These are phyloP conservation scores for Withania somnifera DNA, from an alignment of 305 asterid species.

Conservation along the genomic window DNA sequence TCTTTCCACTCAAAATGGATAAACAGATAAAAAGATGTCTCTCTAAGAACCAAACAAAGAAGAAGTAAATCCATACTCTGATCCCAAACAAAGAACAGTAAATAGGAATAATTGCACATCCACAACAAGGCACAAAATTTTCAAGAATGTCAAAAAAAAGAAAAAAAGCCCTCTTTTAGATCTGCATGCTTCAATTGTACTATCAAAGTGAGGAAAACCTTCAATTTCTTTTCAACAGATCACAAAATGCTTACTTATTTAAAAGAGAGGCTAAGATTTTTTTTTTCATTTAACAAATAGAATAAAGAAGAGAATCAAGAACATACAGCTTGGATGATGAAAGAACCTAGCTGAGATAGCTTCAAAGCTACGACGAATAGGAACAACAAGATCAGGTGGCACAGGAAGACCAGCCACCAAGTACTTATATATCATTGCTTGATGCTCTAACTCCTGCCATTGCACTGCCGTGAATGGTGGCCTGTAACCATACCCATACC, in stretches of 20 bases:
- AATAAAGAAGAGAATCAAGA: constrained; percentile 6
- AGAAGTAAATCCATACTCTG: neutral
- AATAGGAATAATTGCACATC: neutral
- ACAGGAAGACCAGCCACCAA: constrained; percentile 74
- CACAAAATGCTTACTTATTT: neutral
- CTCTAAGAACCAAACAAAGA: neutral
- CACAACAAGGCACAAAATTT: neutral
- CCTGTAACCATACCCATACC: constrained; percentile 36
- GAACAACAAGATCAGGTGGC: constrained; percentile 82
- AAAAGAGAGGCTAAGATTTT: neutral
- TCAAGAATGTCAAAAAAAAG: neutral
- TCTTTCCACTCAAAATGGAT: neutral
- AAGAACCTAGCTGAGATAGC: constrained; percentile 71
- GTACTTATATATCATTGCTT: constrained; percentile 93
- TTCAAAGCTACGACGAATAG: constrained; percentile 82
- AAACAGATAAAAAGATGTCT: neutral
- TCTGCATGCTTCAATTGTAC: neutral
- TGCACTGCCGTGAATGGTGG: constrained; percentile 90
- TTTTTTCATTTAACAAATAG: neutral
- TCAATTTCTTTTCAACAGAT: neutral
- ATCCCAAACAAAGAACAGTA: neutral
- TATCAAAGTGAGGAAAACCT: neutral
- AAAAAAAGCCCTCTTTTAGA: neutral
- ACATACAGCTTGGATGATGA: constrained; percentile 64
- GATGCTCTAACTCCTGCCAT: constrained; percentile 97